phyloP scores from a whole-genome alignment of 768 basidiomycete genomes.

The Rhodotorula paludigena region DNA sequence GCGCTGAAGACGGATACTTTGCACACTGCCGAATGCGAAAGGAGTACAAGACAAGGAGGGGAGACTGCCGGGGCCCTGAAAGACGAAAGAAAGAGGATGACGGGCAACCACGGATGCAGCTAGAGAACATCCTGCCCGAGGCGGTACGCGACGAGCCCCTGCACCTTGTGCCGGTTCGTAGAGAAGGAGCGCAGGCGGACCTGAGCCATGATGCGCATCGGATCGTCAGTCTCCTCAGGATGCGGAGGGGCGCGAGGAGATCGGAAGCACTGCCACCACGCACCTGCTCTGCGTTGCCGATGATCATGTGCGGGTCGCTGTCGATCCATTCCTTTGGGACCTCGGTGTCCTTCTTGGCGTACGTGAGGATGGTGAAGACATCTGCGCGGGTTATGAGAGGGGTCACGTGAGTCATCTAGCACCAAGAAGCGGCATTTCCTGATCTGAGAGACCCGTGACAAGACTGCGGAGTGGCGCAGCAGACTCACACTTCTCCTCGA shows the following conservation, averaged over 20 bases:
- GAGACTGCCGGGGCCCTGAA: background rate
- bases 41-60: background rate
- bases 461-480: no score
- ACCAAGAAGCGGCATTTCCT: no score
- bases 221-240: background rate
- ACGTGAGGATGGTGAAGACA: slow-evolving; percentile 96
- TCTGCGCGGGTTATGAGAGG: no score
- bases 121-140: slow-evolving; percentile 29
- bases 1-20: no score
- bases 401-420: no score
- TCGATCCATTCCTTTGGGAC: slow-evolving; percentile 96
- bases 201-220: slow-evolving; percentile 37
- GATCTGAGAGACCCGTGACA: no score
- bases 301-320: slow-evolving; percentile 51
- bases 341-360: slow-evolving; percentile 85
- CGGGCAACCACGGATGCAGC: no score
- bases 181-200: slow-evolving; percentile 92
- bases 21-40: no score
- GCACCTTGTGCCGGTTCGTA: slow-evolving; percentile 94
- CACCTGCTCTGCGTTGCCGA: slow-evolving; percentile 58
- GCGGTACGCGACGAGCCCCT: slow-evolving; percentile 90
- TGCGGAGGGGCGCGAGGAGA: slow-evolving; percentile 56
- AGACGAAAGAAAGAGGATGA: background rate
- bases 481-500: slow-evolving; percentile 65
- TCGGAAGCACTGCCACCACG: slow-evolving; percentile 66